Percentiles rank a stretch among this genome's conserved stretches.
These are phyloP conservation scores for Glutinoglossum americanum DNA, from an alignment of 495 filamentous ascomycete genomes.

Conservation along the genomic window DNA sequence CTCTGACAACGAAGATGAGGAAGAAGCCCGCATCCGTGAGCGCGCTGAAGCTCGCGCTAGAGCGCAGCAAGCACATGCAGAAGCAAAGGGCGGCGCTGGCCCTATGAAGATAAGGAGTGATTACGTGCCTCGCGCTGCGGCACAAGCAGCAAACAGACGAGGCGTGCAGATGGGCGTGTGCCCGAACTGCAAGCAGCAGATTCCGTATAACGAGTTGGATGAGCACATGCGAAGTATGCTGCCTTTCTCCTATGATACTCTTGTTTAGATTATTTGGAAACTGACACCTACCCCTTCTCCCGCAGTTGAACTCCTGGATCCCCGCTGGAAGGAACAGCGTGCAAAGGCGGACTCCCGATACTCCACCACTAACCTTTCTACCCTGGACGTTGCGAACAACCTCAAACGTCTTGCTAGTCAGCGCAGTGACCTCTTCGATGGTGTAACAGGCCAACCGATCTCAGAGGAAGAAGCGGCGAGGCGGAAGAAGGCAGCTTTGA, in stretches of 20 bases:
- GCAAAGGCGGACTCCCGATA: conserved; percentile 68
- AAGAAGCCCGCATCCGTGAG: conserved; percentile 44
- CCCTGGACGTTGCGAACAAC: conserved; percentile 74
- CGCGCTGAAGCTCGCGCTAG: conserved; percentile 44
- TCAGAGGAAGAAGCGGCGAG: conserved; percentile 54
- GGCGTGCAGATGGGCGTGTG: conserved; percentile 53
- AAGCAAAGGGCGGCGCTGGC: conserved; percentile 43
- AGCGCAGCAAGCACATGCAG: conserved; percentile 56
- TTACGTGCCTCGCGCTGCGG: conserved; percentile 70
- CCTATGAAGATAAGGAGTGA: conserved; percentile 86
- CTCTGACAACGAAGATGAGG: conserved; percentile 36
- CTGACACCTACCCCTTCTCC: neutral
- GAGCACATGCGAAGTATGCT: conserved; percentile 73
- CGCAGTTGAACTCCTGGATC: conserved; percentile 73
- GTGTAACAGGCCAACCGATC: conserved; percentile 39
- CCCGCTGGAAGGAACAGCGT: conserved; percentile 87
- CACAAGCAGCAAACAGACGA: conserved; percentile 34
- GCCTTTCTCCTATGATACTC: neutral
- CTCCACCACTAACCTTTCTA: conserved; percentile 72
- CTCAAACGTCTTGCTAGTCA: conserved; percentile 92
- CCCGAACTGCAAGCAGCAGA: conserved; percentile 82
- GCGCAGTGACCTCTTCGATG: conserved; percentile 79
- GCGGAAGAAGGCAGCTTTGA: conserved; percentile 47
- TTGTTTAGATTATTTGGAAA: neutral
- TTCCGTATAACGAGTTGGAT: conserved; percentile 68